phyloP scores from a whole-genome alignment of 441 rosid genomes.

The Euphorbia corollata region DNA sequence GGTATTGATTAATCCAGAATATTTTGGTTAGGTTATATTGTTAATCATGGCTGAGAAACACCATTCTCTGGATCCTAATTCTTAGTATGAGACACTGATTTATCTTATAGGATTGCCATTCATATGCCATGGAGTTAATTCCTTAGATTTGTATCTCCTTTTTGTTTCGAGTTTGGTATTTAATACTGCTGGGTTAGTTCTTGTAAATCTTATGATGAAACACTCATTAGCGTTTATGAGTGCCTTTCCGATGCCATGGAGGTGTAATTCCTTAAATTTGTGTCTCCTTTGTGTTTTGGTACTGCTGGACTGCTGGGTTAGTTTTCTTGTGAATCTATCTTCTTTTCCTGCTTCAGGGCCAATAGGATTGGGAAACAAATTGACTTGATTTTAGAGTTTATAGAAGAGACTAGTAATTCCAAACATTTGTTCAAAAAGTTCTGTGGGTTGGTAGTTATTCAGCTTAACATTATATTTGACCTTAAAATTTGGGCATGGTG shows the following conservation, averaged over 20 bases:
- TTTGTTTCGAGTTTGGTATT: neutral
- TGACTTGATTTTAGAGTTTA: conserved; percentile 7
- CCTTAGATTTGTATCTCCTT: conserved; percentile 1
- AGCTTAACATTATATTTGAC: neutral
- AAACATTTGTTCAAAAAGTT: neutral
- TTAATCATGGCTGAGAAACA: neutral
- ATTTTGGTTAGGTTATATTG: neutral
- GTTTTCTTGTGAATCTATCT: too few relatives aligned
- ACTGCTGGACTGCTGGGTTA: too few relatives aligned
- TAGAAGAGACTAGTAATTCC: conserved; percentile 2
- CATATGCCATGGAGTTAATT: neutral
- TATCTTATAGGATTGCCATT: neutral
- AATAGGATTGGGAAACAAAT: neutral
- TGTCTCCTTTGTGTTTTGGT: too few relatives aligned
- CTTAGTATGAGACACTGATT: neutral
- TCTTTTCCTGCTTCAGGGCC: neutral
- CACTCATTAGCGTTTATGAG: too few relatives aligned
- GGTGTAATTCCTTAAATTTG: too few relatives aligned
- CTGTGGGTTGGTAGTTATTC: conserved; percentile 2
- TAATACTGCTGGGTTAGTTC: neutral
- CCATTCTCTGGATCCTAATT: neutral
- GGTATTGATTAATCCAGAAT: neutral
- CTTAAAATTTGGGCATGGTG: neutral
- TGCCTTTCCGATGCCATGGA: too few relatives aligned
- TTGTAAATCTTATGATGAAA: neutral